These are phyloP conservation scores for Chrysoporthe cubensis DNA, from an alignment of 2,329 filamentous ascomycete genomes.

Conservation along the genomic window DNA sequence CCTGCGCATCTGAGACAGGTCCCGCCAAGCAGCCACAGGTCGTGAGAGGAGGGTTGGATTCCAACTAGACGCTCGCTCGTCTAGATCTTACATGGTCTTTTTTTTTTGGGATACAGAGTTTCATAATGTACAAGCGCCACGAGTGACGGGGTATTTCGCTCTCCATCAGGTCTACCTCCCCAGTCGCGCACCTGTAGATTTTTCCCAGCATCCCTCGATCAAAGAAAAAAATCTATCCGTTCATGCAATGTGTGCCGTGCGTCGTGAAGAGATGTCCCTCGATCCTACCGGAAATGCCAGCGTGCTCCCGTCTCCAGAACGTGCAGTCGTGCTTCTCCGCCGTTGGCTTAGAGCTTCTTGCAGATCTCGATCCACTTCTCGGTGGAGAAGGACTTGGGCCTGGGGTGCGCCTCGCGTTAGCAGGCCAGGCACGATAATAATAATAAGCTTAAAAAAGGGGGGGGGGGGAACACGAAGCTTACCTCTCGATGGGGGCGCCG, in stretches of 20 bases:
- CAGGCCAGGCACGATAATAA: not conserved
- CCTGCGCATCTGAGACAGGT: no score
- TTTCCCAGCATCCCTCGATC: conserved; percentile 30
- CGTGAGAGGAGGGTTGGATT: not conserved
- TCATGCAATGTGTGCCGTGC: conserved; percentile 35
- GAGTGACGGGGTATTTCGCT: conserved; percentile 28
- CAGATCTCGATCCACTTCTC: conserved; percentile 94
- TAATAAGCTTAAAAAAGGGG: not conserved
- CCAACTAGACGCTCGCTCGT: not conserved
- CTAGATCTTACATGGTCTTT: conserved; percentile 20
- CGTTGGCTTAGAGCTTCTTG: conserved; percentile 77
- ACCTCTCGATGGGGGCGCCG: conserved; percentile 93
- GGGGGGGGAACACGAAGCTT: conserved; percentile 28
- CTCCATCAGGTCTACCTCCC: conserved; percentile 26
- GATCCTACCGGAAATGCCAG: conserved; percentile 31
- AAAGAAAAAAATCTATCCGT: conserved; percentile 30
- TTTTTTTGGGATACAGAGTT: conserved; percentile 9
- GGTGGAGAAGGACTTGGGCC: conserved; percentile 97
- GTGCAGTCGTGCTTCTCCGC: conserved; percentile 1
- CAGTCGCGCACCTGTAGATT: conserved; percentile 22
- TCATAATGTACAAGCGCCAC: conserved; percentile 29
- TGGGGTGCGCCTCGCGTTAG: conserved; percentile 28
- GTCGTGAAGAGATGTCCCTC: conserved; percentile 32
- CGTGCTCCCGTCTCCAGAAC: conserved; percentile 25
- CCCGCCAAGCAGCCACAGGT: not conserved